phyloP scores from a whole-genome alignment of 306 rosid genomes.

The Phaseolus lunatus region DNA sequence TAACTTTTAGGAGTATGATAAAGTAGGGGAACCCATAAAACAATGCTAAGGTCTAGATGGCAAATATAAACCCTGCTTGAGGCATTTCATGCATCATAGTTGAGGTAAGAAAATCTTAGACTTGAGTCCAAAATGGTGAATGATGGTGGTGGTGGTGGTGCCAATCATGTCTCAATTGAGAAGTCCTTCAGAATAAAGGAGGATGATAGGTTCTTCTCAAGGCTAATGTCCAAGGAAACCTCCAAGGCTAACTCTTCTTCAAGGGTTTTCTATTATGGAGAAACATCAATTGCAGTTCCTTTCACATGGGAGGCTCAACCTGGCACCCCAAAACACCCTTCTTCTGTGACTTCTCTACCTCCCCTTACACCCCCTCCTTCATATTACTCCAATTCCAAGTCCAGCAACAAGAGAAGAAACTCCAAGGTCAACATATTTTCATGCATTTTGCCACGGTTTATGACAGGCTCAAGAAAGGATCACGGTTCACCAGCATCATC shows the following conservation, averaged over 20 bases:
- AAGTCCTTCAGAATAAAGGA: conserved; percentile 54
- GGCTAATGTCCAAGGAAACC: conserved; percentile 48
- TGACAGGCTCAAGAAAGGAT: conserved; percentile 36
- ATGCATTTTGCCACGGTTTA: conserved; percentile 39
- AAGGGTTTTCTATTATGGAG: conserved; percentile 55
- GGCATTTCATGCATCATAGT: conserved; percentile 32
- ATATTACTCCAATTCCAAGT: conserved; percentile 44
- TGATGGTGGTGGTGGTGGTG: conserved; percentile 19
- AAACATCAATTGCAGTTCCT: conserved; percentile 53
- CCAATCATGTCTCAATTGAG: conserved; percentile 17
- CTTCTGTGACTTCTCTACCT: conserved; percentile 45
- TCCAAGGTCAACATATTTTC: conserved; percentile 42
- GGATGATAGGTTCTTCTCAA: conserved; percentile 51
- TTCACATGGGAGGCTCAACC: conserved; percentile 61
- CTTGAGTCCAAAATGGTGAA: conserved; percentile 36
- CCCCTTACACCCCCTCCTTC: conserved; percentile 64
- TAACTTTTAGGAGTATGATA: background rate
- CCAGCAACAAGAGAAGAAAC: conserved; percentile 21
- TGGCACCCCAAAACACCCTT: conserved; percentile 59
- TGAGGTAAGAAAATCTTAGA: conserved; percentile 1
- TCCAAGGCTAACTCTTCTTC: conserved; percentile 51
- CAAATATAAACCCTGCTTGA: too few relatives aligned
- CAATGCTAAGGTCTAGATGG: background rate
- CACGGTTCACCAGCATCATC: conserved; percentile 43
- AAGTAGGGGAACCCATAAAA: conserved; percentile 11